Base-by-base conservation (phyloP, 768 basidiomycete genomes). In the Lentinula edodes region DNA sequence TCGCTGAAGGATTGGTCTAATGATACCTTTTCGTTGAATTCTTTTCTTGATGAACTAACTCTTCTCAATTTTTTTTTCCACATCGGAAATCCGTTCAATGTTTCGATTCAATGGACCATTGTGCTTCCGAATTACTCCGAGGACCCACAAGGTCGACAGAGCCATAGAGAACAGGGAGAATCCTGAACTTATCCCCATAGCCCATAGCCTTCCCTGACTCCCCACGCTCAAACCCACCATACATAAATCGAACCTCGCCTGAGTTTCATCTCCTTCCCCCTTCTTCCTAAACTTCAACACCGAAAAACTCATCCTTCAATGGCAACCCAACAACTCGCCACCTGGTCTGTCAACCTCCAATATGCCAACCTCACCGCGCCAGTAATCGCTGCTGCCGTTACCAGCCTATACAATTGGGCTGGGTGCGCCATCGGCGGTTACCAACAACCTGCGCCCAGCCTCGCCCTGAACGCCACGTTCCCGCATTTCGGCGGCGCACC, bases 361-460 rank as follows among this genome's bases (percentile, higher is more conserved):
- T 67, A 64, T 52, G 41, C 63, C 52, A 62, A 55, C 55, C 52
- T 68, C 18, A 63, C 66, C 18, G 60, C 61, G 23, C 63, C 62
- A 23, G 66, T 68, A 2, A 52, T 68, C 20, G 62, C 61, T 6
- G 68, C 68, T 7, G 67, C 64, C 8, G 65, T 66, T 12, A 64
- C 50, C 9, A 67, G 66, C 45, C 60, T 69, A 52, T 69, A 69
- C 64, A 69, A 69, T 61, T 69, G 66, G 66, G 65, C 67, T 45
- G 68, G 68, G 13, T 69, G 68, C 48, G 68, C 68, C 2, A 62
- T 69, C 23, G 68, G 68, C 8, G 68, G 68, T 7, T 61, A 64
- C 18, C 50, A 51, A 15, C 68, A 69, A 52, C 62, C 66, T 28
- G 65, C 68, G 5, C 65, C 68, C 1, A 54, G 58, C 23, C 63